Evolutionary conservation across 352 stramenopile species (phyloP), one percentile per base, ranked within the genome.

Genomic region (Elongisporangium prolatum): DNA sequence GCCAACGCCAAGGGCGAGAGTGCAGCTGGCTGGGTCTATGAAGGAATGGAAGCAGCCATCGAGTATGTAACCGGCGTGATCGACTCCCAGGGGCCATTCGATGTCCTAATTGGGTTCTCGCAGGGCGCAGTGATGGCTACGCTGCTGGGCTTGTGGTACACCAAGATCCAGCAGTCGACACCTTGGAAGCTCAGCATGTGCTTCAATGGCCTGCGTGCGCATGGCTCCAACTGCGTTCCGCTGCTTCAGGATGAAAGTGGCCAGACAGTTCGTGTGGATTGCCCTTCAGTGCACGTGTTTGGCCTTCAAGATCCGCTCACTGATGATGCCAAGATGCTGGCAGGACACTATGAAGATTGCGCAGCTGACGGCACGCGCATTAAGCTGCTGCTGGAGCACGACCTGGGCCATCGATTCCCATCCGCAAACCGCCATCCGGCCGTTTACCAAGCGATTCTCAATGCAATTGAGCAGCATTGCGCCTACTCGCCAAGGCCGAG

Each of bases 51-150:
- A 7, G 57, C 59, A 6, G 64, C 64, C 8, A 51, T 89, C 49
- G 68, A 60, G 34, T 81, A 77, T 60, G 66, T 90, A 52, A 63
- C 87, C 53, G 57, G 68, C 7, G 59, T 79, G 56, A 58, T 92
- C 4, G 57, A 57, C 2, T 49, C 69, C 28, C 63, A 85, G 25
- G 75, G 77, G 0, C 72, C 80, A 0, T 74, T 87, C 51, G 83
- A 92, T 54, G 70, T 79, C n/a, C 66, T 84, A 16, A 21, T 89
- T 17, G 77, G 77, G 7, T 93, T 93, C 59, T 93, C 80, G 0
- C 83, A 93, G 38, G 80, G 83, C 7, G 77, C 65, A 9, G 68
- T 81, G 48, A 63, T 84, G 17, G 67, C 75, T 54, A 78, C 74
- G 7, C 59, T 70, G 28, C 54, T 86, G n/a, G 64, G 71, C 17